Evolutionary conservation across 2,329 filamentous ascomycete species (phyloP), one percentile per base, ranked within the genome.

Genomic region (Periconia digitata): DNA sequence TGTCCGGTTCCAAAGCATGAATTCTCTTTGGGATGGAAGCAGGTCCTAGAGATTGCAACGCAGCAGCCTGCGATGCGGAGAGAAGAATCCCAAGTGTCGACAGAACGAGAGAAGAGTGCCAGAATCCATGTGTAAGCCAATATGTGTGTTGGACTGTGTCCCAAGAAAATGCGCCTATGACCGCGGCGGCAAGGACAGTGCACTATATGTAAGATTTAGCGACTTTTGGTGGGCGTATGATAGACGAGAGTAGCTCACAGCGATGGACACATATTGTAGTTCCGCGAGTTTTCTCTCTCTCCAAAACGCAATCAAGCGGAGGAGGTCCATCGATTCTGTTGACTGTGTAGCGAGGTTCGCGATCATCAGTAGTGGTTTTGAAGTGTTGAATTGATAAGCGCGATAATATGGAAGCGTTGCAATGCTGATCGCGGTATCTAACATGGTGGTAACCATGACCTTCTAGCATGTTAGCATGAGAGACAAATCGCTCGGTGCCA

Each of bases 91-190:
- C 51, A 10, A 54, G 45, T 8, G 53, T 36, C 1, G 54, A 44
- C 15, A 55, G 46, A 17, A 57, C 35, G 1, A 57, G 40, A 17
- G 49, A 51, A 8, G 41, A 43, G 18, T 57, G 46, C 52, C 54
- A 57, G 24, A 57, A 44, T 17, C 44, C 47, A 22, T 49, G 52
- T 1, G 54, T 47, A 8, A 57, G 50, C 51, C 51, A 57, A 36
- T 53, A 40, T 7, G 54, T 45, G 27, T 52, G 40, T n/a, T 51
- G 40, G 16, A 57, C 40, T 2, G 47, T 46, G 10, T 45, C 51
- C 54, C 54, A 55, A 1, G 49, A 53, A 32, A 55, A 57, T 2
- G 52, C 50, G 6, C 51, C 51, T 8, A 55, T 53, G 3, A 55
- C 51, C 6, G 51, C 51, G 12, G 54, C 51, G 1, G 54, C 51